Evolutionary conservation across 2,329 filamentous ascomycete species (phyloP), one percentile per base, ranked within the genome.

Genomic region (Xylaria digitata): DNA sequence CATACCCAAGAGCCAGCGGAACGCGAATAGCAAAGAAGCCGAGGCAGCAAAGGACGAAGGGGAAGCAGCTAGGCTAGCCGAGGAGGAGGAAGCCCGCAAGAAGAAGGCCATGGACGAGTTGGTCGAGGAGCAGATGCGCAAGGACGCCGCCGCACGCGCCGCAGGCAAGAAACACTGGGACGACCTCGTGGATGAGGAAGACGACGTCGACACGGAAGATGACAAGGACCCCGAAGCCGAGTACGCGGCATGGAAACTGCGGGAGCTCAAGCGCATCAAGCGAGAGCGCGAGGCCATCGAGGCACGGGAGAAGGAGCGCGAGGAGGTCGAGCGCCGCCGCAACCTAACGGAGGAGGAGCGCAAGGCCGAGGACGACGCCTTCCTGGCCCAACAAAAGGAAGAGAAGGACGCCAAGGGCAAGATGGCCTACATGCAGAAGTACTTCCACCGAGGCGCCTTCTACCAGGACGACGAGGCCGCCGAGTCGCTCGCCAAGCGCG

Each of bases 391-490:
- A 71, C 95, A 98, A 80, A 89, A 91, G 73, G 91, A 92, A 69
- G 94, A 97, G 70, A 92, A 92, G 74, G 89, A 92, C 68, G 80
- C 84, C 57, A 90, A 91, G 67, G 93, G 93, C 60, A 91, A 95
- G 80, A 93, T 96, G 85, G 87, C 87, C 1, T 97, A 89, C 78
- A 93, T 98, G 92, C 94, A 97, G 77, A 94, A 94, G 77, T 99
- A 98, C 82, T 94, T 93, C 80, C 96, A 99, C 84, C 95, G 94
- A 81, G 96, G 96, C 55, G 96, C 96, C 17, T 99, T 98, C 82
- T 98, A 93, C 83, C 92, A 91, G 72, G 93, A 94, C 59, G 92
- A 96, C 73, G 86, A 90, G 58, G 88, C 90, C 72, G 89, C 88
- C 17, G 89, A 92, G 69, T 92, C 93, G 0, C 83, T 97, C 52